Conservation (phyloP, 2,329 filamentous ascomycete species). For the Cercospora janseana region DNA sequence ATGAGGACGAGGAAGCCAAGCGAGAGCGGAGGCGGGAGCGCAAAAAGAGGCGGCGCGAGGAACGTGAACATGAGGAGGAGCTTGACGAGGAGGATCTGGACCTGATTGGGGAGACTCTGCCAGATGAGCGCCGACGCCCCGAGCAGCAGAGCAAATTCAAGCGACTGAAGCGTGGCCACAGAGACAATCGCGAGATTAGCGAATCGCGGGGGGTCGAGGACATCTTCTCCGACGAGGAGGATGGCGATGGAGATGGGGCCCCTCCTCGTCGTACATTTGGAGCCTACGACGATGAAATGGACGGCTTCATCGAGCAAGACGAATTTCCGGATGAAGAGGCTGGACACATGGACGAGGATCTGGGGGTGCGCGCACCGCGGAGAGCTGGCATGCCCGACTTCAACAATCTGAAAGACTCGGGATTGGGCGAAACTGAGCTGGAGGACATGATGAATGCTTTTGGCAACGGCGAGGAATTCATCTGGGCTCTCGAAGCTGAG, state of each 20-base stretch:
- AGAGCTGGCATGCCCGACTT: slow-evolving; percentile 67
- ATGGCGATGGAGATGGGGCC: slow-evolving; percentile 56
- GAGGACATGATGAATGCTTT: slow-evolving; percentile 97
- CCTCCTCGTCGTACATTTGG: slow-evolving; percentile 44
- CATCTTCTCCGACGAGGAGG: slow-evolving; percentile 95
- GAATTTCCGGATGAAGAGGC: slow-evolving; percentile 83
- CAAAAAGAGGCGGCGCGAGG: slow-evolving; percentile 74
- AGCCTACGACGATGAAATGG: slow-evolving; percentile 73
- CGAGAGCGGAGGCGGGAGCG: slow-evolving; percentile 59
- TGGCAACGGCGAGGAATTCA: slow-evolving; percentile 91
- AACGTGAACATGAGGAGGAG: slow-evolving; percentile 76
- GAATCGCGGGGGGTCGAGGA: slow-evolving; percentile 75
- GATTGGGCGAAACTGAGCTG: slow-evolving; percentile 85
- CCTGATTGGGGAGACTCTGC: slow-evolving; percentile 80
- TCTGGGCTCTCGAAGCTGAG: slow-evolving; percentile 88
- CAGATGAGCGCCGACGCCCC: slow-evolving; percentile 64
- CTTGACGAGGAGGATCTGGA: slow-evolving; percentile 96
- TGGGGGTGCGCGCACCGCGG: slow-evolving; percentile 80
- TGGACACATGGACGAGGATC: slow-evolving; percentile 74
- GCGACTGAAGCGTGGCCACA: slow-evolving; percentile 87
- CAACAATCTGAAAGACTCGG: slow-evolving; percentile 63
- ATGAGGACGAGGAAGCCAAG: slow-evolving; percentile 68
- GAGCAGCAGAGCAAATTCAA: slow-evolving; percentile 82
- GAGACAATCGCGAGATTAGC: slow-evolving; percentile 62
- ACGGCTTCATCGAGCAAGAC: slow-evolving; percentile 94